A percentile compares a stretch with the other conserved stretches of the same genome.
Evolutionary conservation across 2,329 filamentous ascomycete species (phyloP).

Genomic region (Penicillium sp.): DNA sequence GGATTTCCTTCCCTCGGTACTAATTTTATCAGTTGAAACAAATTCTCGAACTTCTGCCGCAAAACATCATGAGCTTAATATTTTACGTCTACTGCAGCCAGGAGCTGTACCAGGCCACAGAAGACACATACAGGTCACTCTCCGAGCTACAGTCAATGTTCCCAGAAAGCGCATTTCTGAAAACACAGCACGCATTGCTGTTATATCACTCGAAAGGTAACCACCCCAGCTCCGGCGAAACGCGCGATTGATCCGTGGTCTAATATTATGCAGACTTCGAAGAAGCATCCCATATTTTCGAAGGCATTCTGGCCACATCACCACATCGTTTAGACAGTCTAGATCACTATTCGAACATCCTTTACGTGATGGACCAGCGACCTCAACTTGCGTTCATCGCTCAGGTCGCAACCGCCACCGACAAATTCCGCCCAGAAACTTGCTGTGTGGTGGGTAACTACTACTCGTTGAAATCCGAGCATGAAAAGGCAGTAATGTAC

Average conservation of each 20-base stretch:
- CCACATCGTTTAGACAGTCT: conserved; percentile 78
- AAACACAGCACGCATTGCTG: conserved; percentile 83
- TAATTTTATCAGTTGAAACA: conserved; percentile 61
- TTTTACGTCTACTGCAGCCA: conserved; percentile 90
- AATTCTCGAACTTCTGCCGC: conserved; percentile 70
- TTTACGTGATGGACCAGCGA: conserved; percentile 85
- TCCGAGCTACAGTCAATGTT: conserved; percentile 80
- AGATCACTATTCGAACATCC: conserved; percentile 95
- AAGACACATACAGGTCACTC: conserved; percentile 70
- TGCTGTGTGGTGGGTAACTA: conserved; percentile 98
- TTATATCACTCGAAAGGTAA: conserved; percentile 78
- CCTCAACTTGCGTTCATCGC: conserved; percentile 91
- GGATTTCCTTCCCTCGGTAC: conserved; percentile 3
- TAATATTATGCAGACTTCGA: conserved; percentile 54
- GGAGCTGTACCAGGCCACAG: conserved; percentile 83
- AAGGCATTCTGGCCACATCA: conserved; percentile 65
- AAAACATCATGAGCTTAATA: conserved; percentile 89
- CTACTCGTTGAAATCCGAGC: conserved; percentile 88
- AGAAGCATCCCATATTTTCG: conserved; percentile 60
- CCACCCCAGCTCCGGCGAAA: not conserved
- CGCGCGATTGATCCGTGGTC: not conserved
- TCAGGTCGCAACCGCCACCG: conserved; percentile 82
- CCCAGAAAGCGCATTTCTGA: conserved; percentile 80
- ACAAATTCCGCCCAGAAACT: conserved; percentile 95
- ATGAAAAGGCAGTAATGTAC: conserved; percentile 97